Evolutionary conservation across 1,284 basidiomycete species (phyloP).

Genomic region (Chalciporus sp.): DNA sequence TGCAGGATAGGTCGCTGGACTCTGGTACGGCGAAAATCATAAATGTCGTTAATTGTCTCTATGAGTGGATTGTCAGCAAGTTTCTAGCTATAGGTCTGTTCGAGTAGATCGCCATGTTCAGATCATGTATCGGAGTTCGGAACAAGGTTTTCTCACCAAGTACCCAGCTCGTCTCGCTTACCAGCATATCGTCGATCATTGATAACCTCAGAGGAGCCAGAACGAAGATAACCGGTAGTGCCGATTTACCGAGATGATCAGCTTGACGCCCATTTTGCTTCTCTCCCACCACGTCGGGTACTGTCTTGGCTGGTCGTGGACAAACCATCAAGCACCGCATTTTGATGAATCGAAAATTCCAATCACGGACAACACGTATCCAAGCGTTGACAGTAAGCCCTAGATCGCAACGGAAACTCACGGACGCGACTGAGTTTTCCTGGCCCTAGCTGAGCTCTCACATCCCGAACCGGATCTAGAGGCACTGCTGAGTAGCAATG

Average conservation of each 20-base stretch:
- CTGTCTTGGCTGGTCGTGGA: constrained; percentile 32
- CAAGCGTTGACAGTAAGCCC: constrained; percentile 26
- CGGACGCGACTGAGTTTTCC: too few relatives aligned
- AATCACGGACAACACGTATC: constrained; percentile 7
- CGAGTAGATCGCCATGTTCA: too few relatives aligned
- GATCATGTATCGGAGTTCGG: too few relatives aligned
- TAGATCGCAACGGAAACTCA: constrained; percentile 5
- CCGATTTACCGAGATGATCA: constrained; percentile 10
- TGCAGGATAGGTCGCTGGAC: too few relatives aligned
- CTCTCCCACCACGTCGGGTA: constrained; percentile 12
- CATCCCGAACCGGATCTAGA: constrained; percentile 9
- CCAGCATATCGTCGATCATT: too few relatives aligned
- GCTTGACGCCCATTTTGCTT: constrained; percentile 12
- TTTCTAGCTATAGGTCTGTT: too few relatives aligned
- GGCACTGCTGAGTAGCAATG: constrained; percentile 20
- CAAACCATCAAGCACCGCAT: constrained; percentile 24
- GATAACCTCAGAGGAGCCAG: not conserved
- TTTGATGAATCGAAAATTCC: constrained; percentile 5
- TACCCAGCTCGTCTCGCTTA: too few relatives aligned
- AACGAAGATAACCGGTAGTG: not conserved
- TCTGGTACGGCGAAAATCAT: too few relatives aligned
- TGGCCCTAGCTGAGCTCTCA: constrained; percentile 12
- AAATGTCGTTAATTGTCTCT: too few relatives aligned
- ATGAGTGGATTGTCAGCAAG: too few relatives aligned
- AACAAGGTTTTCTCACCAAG: too few relatives aligned